Base-by-base conservation (phyloP, 176 grass and related monocot species). In the Aegilops tauschii region DNA sequence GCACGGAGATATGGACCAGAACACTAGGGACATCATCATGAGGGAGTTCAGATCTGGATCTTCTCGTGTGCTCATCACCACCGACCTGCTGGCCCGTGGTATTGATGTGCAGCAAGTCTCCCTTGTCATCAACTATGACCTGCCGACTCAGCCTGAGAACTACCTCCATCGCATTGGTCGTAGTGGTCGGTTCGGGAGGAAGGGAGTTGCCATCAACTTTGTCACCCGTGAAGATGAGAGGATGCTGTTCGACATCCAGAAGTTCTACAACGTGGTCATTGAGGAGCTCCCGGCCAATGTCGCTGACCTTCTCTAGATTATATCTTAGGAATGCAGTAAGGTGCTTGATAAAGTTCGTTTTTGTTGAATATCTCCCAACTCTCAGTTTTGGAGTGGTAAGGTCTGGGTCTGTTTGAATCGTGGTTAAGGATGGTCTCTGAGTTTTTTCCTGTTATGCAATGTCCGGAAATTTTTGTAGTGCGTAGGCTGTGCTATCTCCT, bases 1-100 rank as follows among this genome's bases (percentile, higher is more conserved):
- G 0, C 94, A 96, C 0, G 92, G 94, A 30, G 94, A 96, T 81
- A 96, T 96, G 94, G 94, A 96, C 82, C 92, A 96, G 89, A 96
- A 93, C 73, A 96, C 94, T 44, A 93, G 94, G 79, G 94, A 96
- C 73, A 93, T 96, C 74, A 96, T 96, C 76, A 96, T 96, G 94
- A 90, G 94, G 71, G 94, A 96, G 79, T 96, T 96, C 82, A 80
- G 94, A 30, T 96, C 94, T 11, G 94, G 91, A 0, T 96, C 94
- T 61, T 93, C 91, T 9, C 91, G 94, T 44, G 94, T 96, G 72
- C 89, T 96, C 12, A 96, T 96, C 82, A 94, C 94, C 36, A 96
- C 94, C 0, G 94, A 96, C 71, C 85, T 96, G 3, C 94, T 96
- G 30, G 94, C 94, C 52, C 91, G 91, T 80, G 94, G 94, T 90